Percentiles rank a stretch among this genome's conserved stretches.
Conservation (phyloP, 768 basidiomycete genomes). For the Xerocomellus dryophilus region DNA sequence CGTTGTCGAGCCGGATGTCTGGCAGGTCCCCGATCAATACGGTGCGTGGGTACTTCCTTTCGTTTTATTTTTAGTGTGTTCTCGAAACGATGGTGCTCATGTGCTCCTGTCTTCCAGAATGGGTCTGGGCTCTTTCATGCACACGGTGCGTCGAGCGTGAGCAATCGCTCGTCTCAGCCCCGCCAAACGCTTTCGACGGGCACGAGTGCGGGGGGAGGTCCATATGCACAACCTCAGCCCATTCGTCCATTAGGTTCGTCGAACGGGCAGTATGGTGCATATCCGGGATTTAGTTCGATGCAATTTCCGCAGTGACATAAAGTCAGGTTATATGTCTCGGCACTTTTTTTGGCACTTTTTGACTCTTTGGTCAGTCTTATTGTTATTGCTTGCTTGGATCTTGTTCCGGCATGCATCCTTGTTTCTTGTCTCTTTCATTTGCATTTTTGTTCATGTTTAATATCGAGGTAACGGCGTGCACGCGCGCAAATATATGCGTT, state of each 20-base stretch:
- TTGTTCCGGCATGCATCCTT: not conserved
- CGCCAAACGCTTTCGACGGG: constrained; percentile 14
- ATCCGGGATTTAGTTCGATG: constrained; percentile 23
- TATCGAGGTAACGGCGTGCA: not conserved
- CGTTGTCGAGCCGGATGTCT: constrained; percentile 33
- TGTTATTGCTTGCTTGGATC: constrained; percentile 25
- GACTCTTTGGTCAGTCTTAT: constrained; percentile 12
- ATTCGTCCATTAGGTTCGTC: constrained; percentile 15
- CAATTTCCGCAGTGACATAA: constrained; percentile 18
- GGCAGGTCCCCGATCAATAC: constrained; percentile 29
- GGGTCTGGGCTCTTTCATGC: constrained; percentile 24
- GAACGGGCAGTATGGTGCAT: constrained; percentile 19
- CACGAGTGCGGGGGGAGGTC: not conserved
- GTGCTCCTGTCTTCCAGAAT: constrained; percentile 14
- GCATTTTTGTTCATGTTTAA: not conserved
- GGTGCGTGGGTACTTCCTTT: constrained; percentile 15
- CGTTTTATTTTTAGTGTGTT: not conserved
- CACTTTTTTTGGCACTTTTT: not conserved
- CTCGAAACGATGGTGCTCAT: constrained; percentile 6
- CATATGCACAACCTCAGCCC: constrained; percentile 26
- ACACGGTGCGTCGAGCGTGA: constrained; percentile 9
- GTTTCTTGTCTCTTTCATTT: not conserved
- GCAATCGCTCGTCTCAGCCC: constrained; percentile 20
- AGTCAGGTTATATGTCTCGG: not conserved
- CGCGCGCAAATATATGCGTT: not conserved